Conservation (phyloP, 768 basidiomycete genomes). For the Royoungia palumana region DNA sequence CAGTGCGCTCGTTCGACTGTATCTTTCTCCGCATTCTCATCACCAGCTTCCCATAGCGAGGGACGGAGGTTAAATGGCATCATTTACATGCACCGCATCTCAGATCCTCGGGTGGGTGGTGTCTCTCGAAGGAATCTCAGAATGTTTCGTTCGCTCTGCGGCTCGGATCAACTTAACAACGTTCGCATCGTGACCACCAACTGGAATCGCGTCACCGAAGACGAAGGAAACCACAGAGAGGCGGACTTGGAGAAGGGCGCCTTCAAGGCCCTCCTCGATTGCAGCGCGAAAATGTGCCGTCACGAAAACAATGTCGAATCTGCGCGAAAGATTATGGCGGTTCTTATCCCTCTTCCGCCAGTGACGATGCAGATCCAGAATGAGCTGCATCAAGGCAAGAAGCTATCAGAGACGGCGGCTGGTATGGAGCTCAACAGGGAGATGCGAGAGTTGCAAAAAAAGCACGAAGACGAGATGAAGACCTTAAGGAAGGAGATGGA, state of each 20-base stretch:
- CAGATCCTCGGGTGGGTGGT: slow-evolving; percentile 41
- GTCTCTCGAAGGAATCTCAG: slow-evolving; percentile 40
- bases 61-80: slow-evolving; percentile 36
- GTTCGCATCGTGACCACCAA: slow-evolving; percentile 48
- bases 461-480: slow-evolving; percentile 38
- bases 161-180: slow-evolving; percentile 38
- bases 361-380: slow-evolving; percentile 43
- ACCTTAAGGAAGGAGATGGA: slow-evolving; percentile 40
- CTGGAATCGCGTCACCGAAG: slow-evolving; percentile 37
- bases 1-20: background rate
- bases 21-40: background rate
- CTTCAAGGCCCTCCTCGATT: slow-evolving; percentile 43
- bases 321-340: slow-evolving; percentile 39
- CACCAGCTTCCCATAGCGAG: background rate
- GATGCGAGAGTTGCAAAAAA: slow-evolving; percentile 38
- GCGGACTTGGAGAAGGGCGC: slow-evolving; percentile 33
- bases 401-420: slow-evolving; percentile 46
- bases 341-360: slow-evolving; percentile 35
- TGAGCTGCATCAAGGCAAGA: slow-evolving; percentile 41
- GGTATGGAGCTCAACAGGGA: slow-evolving; percentile 42
- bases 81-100: slow-evolving; percentile 47
- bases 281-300: slow-evolving; percentile 39
- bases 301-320: slow-evolving; percentile 38
- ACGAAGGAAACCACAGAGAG: slow-evolving; percentile 27
- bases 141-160: slow-evolving; percentile 46